Evolutionary conservation across 164 flowering plant species (phyloP), one percentile per base, ranked within the genome.

Genomic region (Liriodendron chinense): DNA sequence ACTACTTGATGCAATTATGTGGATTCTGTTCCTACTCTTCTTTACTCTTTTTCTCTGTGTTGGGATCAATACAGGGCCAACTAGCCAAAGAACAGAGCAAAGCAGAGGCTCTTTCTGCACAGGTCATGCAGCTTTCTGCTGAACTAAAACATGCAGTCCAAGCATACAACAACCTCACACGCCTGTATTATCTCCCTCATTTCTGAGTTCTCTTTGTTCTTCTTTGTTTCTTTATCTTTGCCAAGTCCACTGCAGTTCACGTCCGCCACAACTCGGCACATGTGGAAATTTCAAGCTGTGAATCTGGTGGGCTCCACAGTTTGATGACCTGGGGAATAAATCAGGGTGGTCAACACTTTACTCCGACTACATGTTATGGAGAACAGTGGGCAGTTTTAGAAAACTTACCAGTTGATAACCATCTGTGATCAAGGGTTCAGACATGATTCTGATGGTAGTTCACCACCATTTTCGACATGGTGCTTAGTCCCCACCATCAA

Each of bases 11-110:
- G 5, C 26, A 2, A 59, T 75, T 16, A 21, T 61, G 57, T 0
- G 48, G 28, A 28, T 23, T 21, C 13, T 20, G 50, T 65, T 71
- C 28, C 21, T 21, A 65, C 47, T 75, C 25, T 22, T 16, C 34
- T 23, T 10, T 66, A 28, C 23, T 2, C 24, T 20, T n/a, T n/a
- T n/a, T 22, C 9, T 22, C 66, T 63, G 2, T 63, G 66, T 63
- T 7, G 66, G 24, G 12, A 63, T 63, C 20, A 9, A 1, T 56
- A 24, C 63, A 93, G 97, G 93, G 82, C 7, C 88, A 90, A 67
- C 89, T 95, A 72, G 89, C 90, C 10, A 88, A 91, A 83, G 98
- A 91, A 80, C 92, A 91, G 77, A 90, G 89, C 83, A 89, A 85
- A 82, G 94, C 89, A 48, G 98, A 96, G 82, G 88, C 92, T 62